These are phyloP conservation scores for Ophiostoma novo-ulmi DNA, from an alignment of 2,329 filamentous ascomycete species.

Conservation along the genomic window DNA sequence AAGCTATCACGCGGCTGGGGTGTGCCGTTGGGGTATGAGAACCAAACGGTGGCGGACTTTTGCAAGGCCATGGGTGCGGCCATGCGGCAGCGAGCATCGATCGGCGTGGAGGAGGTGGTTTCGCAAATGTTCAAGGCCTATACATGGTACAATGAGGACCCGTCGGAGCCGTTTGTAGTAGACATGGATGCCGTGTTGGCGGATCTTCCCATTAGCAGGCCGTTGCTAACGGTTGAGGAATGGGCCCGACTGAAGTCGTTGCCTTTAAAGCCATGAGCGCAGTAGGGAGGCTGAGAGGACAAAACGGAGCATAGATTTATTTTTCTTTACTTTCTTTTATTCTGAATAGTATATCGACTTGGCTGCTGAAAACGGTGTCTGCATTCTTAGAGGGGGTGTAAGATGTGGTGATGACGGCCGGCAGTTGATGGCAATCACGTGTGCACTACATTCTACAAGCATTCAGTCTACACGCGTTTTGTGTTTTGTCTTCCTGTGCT, in stretches of 20 bases:
- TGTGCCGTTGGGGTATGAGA: conserved; percentile 32
- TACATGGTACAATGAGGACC: conserved; percentile 35
- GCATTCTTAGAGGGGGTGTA: conserved; percentile 1
- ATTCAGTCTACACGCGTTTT: neutral
- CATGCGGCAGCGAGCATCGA: conserved; percentile 31
- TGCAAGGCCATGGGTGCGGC: conserved; percentile 32
- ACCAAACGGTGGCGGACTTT: conserved; percentile 35
- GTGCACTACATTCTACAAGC: neutral
- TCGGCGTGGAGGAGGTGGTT: neutral
- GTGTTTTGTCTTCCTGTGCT: neutral
- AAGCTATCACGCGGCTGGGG: conserved; percentile 36
- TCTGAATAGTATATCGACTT: neutral
- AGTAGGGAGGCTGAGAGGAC: neutral
- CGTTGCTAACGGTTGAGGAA: conserved; percentile 35
- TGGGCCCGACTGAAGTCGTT: conserved; percentile 31
- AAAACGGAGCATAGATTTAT: neutral
- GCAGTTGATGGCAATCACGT: neutral
- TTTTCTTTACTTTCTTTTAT: neutral
- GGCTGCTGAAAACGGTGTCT: neutral
- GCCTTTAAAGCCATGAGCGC: neutral
- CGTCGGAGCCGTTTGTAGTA: conserved; percentile 37
- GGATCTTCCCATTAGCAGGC: conserved; percentile 31
- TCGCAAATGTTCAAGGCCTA: conserved; percentile 25
- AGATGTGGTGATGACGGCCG: neutral
- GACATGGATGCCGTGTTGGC: conserved; percentile 36